phyloP scores from a whole-genome alignment of 2,329 filamentous ascomycete genomes.

The Curvularia hawaiiensis region DNA sequence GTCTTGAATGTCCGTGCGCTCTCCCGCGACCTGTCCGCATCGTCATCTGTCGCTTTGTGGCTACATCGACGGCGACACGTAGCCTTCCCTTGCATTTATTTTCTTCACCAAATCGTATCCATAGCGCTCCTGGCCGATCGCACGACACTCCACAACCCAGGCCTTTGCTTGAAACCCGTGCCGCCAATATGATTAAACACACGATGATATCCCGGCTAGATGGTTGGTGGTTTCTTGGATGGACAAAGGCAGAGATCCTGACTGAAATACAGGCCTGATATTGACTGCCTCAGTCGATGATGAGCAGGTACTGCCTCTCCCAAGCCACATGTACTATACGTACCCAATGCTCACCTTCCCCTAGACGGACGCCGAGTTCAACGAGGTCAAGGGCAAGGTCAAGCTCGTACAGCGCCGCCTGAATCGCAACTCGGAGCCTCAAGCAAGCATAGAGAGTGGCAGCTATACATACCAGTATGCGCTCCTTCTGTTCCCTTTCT shows the following conservation, averaged over 20 bases:
- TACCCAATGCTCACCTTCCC: slow-evolving; percentile 18
- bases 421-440: slow-evolving; percentile 84
- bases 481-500: background rate
- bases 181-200: slow-evolving; percentile 74
- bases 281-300: slow-evolving; percentile 95
- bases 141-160: background rate
- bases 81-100: slow-evolving; percentile 26
- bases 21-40: slow-evolving; percentile 32
- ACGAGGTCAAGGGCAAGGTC: slow-evolving; percentile 87
- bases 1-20: slow-evolving; percentile 23
- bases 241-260: slow-evolving; percentile 18
- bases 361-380: slow-evolving; percentile 73
- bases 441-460: slow-evolving; percentile 89
- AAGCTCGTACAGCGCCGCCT: slow-evolving; percentile 89
- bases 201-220: slow-evolving; percentile 95
- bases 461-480: slow-evolving; percentile 83
- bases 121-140: background rate
- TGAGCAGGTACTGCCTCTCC: slow-evolving; percentile 63
- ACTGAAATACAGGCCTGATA: slow-evolving; percentile 73
- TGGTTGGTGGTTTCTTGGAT: slow-evolving; percentile 58
- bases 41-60: slow-evolving; percentile 23
- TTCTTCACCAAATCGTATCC: background rate
- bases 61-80: slow-evolving; percentile 36
- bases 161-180: background rate
- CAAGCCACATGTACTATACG: slow-evolving; percentile 1